Base-by-base conservation (phyloP, 2,329 filamentous ascomycete genomes). In the Mycocentrospora acerina region DNA sequence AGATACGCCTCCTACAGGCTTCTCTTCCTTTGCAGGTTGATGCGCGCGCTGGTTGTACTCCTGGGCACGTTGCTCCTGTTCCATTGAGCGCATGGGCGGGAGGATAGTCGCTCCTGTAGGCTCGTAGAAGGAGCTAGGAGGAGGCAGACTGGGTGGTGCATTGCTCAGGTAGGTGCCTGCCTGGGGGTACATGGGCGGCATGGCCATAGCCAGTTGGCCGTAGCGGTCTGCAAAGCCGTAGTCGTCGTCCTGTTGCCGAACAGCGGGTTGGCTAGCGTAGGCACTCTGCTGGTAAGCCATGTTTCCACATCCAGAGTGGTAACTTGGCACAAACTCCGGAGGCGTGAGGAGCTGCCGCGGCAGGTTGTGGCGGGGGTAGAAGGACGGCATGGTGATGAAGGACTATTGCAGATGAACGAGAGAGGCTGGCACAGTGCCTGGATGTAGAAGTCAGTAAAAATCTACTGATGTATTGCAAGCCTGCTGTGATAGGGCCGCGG, bases 1-100 rank as follows among this genome's bases (percentile, higher is more conserved):
- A 58, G 90, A 93, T 26, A 96, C 90, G 58, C 90, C 90, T 66
- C 90, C 90, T 38, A 80, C 80, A n/a, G 80, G 71, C 66, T 83
- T 83, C 54, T 83, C 81, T 55, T 83, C 80, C 66, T 83, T 83
- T 17, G 56, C 54, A 35, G 66, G 64, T 40, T 69, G 66, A 33
- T 65, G 51, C n/a, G 50, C 45, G 33, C 58, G 67, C 48, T 71
- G 66, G 46, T 37, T 58, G 43, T 68, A 64, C 44, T 56, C 62
- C 42, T 71, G 67, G 36, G 66, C 60, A 32, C 70, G 66, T 46
- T 71, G 69, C 38, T 70, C 66, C 47, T 46, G 57, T 44, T 69
- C 63, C 51, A 37, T 62, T 48, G 27, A 67, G 42, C 71, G 64
- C 58, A 76, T 67, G 7, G 73, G 73, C 12, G 74, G 74, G 11